Percentiles rank a stretch among this genome's conserved stretches.
These are phyloP conservation scores for Diaporthe sp. DNA, from an alignment of 2,329 filamentous ascomycete species.

Conservation along the genomic window DNA sequence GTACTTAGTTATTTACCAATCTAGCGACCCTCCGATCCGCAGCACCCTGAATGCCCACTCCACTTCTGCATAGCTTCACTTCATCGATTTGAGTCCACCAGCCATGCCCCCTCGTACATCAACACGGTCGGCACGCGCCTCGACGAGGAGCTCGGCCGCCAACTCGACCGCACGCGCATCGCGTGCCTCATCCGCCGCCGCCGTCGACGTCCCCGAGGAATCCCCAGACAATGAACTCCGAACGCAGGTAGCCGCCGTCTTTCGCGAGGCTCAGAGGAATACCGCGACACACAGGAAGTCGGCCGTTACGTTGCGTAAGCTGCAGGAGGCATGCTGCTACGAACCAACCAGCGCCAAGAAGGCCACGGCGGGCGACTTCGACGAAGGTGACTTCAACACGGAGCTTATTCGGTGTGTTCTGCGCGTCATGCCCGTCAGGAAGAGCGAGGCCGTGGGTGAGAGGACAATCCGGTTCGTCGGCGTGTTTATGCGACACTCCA, in stretches of 20 bases:
- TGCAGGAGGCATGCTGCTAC: constrained; percentile 87
- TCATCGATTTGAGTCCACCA: constrained; percentile 33
- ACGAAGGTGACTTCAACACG: constrained; percentile 86
- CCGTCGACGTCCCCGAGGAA: constrained; percentile 73
- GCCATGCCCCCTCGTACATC: constrained; percentile 63
- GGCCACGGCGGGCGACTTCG: constrained; percentile 71
- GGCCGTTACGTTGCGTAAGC: constrained; percentile 85
- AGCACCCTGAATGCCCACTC: constrained; percentile 18
- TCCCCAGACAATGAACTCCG: constrained; percentile 77
- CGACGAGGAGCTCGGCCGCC: constrained; percentile 54
- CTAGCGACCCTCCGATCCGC: constrained; percentile 2
- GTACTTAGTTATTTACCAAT: constrained; percentile 7
- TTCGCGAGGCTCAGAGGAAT: constrained; percentile 86
- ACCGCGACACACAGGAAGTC: constrained; percentile 92
- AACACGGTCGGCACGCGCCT: constrained; percentile 57
- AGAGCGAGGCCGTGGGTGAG: constrained; percentile 89
- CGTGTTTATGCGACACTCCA: constrained; percentile 81
- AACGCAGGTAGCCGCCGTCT: constrained; percentile 77
- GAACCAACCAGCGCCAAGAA: constrained; percentile 66
- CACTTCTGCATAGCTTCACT: constrained; percentile 34
- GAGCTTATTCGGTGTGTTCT: constrained; percentile 88
- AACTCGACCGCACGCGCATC: constrained; percentile 56
- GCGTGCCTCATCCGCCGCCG: constrained; percentile 55
- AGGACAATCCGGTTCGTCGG: constrained; percentile 86
- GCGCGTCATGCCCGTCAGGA: constrained; percentile 87